These are phyloP conservation scores for Exophiala dermatitidis DNA, from an alignment of 2,329 filamentous ascomycete genomes.

Conservation along the genomic window DNA sequence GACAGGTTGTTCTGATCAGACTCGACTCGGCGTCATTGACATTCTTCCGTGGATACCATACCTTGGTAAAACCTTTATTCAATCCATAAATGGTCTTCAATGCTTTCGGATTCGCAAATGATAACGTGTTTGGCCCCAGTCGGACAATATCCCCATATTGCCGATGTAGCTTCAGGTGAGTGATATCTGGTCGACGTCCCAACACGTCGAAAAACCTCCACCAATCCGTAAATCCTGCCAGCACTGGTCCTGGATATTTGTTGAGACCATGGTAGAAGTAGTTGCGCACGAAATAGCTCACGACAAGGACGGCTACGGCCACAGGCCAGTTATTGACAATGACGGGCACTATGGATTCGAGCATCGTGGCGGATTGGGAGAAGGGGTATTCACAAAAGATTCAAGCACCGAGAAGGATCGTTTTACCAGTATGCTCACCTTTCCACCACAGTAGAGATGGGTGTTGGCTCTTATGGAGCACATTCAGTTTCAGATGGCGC, in stretches of 20 bases:
- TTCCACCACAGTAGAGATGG: background rate
- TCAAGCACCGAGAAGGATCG: background rate
- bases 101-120: slow-evolving; percentile 65
- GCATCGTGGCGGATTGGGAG: slow-evolving; percentile 9
- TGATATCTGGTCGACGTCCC: slow-evolving; percentile 57
- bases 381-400: background rate
- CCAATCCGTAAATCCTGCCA: slow-evolving; percentile 63
- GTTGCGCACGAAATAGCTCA: slow-evolving; percentile 21
- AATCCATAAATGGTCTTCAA: slow-evolving; percentile 72
- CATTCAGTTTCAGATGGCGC: no score
- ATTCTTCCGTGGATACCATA: slow-evolving; percentile 31
- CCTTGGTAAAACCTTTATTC: slow-evolving; percentile 75
- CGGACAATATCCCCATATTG: slow-evolving; percentile 68
- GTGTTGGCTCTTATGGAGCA: background rate
- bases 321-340: slow-evolving; percentile 21
- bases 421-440: background rate
- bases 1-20: background rate
- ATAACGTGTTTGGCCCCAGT: slow-evolving; percentile 65
- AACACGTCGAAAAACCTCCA: slow-evolving; percentile 68
- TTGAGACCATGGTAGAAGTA: slow-evolving; percentile 27
- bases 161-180: slow-evolving; percentile 60
- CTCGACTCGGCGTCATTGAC: background rate
- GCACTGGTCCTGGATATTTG: slow-evolving; percentile 60
- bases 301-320: slow-evolving; percentile 11
- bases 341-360: slow-evolving; percentile 21